Evolutionary conservation across 176 grass and related monocot species (phyloP).

Genomic region (Tuctoria greenei): DNA sequence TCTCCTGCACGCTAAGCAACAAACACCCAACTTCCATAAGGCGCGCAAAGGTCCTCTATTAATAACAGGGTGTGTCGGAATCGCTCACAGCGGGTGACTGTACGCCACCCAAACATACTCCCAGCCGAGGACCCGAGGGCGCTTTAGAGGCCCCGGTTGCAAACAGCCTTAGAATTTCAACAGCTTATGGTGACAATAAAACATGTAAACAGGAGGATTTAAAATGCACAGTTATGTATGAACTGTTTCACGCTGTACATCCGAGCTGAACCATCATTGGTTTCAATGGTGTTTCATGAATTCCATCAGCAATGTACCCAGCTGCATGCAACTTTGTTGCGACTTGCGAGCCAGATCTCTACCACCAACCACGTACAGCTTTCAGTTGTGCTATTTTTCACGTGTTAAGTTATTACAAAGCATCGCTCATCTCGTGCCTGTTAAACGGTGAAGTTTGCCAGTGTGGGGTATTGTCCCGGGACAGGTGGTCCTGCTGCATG

Average conservation of each 20-base stretch:
- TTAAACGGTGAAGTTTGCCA: slow-evolving; percentile 42
- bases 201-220: background rate
- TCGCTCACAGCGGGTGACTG: too few species aligned
- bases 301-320: slow-evolving; percentile 21
- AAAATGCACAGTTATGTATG: slow-evolving; percentile 21
- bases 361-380: slow-evolving; percentile 15
- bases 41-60: too few species aligned
- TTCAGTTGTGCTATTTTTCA: slow-evolving; percentile 52
- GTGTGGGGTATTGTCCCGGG: slow-evolving; percentile 41
- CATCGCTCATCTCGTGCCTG: slow-evolving; percentile 25
- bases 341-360: slow-evolving; percentile 29
- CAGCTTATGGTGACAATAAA: background rate
- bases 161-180: too few species aligned
- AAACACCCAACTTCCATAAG: too few species aligned
- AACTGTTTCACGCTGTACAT: slow-evolving; percentile 40
- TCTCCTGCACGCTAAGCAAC: too few species aligned
- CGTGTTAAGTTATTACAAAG: slow-evolving; percentile 41
- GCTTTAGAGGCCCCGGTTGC: too few species aligned
- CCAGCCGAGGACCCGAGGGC: too few species aligned
- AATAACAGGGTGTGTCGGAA: too few species aligned
- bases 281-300: slow-evolving; percentile 23
- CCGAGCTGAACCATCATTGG: background rate
- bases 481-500: slow-evolving; percentile 44
- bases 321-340: slow-evolving; percentile 60
- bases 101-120: too few species aligned